Evolutionary conservation across 352 stramenopile genomes (phyloP), one percentile per base, ranked within the genome.

Genomic region (Phytophthora quininea): DNA sequence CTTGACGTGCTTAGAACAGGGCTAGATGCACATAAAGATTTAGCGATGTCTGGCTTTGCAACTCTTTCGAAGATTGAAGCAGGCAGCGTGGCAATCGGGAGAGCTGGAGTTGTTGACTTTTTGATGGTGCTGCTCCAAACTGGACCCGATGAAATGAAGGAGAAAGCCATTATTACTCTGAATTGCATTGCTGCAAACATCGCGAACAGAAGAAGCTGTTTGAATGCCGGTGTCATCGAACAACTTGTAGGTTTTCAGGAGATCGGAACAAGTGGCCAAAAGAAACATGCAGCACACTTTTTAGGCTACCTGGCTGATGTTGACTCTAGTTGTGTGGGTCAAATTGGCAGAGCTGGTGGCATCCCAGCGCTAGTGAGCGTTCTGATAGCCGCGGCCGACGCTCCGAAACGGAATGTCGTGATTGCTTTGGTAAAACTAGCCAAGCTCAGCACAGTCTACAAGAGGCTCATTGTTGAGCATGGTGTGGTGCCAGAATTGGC

Each of bases 1-100:
- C 42, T 61, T 12, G 30, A 12, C 4, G 37, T 61, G 12, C 27
- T 67, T 42, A 50, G 43, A n/a, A 35, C 14, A 5, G 59, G 43
- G 2, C 42, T 14, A 4, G 59, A 67, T 1, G 27, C 2, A 7
- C 10, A 59, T 14, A 67, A 56, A 40, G 38, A 61, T 31, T 15
- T 38, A 14, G 59, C 50, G 15, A 30, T 45, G 4, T 51, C 40
- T 32, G 59, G 42, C 3, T 38, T 60, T 31, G 54, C 29, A 33
- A 19, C 32, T 14, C 30, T 58, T 31, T 24, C n/a, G 3, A 31
- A 48, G 1, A 33, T 50, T 12, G 42, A 60, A 12, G 30, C 35
- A 4, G 46, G 49, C 15, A 24, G 19, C 40, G 40, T 50, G 38
- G 11, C 35, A 9, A 60, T 60, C 37, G 30, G 48, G 0, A 27